Conservation (phyloP, 208 protist species). For the Acanthamoeba triangularis region DNA sequence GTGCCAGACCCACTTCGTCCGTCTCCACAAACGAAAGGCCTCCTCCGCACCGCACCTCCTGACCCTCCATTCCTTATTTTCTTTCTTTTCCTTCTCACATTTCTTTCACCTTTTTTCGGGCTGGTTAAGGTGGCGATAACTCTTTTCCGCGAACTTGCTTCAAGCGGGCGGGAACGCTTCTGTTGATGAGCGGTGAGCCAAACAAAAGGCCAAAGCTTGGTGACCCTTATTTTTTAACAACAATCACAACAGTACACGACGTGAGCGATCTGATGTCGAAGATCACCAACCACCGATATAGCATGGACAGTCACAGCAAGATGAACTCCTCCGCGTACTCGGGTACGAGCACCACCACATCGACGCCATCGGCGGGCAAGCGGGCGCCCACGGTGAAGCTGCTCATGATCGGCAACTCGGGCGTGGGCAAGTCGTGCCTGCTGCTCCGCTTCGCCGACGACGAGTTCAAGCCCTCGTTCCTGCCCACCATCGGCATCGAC, state of each 20-base stretch:
- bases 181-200: background rate
- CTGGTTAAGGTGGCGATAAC: background rate
- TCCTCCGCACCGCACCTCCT: background rate
- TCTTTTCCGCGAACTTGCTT: conserved; percentile 7
- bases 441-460: conserved; percentile 87
- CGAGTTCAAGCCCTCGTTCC: conserved; percentile 17
- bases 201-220: background rate
- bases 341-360: background rate
- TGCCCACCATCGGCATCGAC: conserved; percentile 90
- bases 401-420: conserved; percentile 74
- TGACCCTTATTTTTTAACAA: background rate
- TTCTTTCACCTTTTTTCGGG: background rate
- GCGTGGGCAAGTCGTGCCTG: conserved; percentile 95
- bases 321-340: too few species aligned
- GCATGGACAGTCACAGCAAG: background rate
- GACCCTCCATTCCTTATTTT: background rate
- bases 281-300: background rate
- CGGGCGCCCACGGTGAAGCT: background rate
- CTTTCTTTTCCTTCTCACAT: background rate
- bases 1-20: conserved; percentile 2
- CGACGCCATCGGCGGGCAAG: background rate
- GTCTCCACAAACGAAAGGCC: background rate
- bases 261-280: too few species aligned
- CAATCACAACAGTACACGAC: too few species aligned
- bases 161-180: background rate